These are phyloP conservation scores for Vitis hybrid DNA, from an alignment of 177 flowering plant genomes.

Conservation along the genomic window DNA sequence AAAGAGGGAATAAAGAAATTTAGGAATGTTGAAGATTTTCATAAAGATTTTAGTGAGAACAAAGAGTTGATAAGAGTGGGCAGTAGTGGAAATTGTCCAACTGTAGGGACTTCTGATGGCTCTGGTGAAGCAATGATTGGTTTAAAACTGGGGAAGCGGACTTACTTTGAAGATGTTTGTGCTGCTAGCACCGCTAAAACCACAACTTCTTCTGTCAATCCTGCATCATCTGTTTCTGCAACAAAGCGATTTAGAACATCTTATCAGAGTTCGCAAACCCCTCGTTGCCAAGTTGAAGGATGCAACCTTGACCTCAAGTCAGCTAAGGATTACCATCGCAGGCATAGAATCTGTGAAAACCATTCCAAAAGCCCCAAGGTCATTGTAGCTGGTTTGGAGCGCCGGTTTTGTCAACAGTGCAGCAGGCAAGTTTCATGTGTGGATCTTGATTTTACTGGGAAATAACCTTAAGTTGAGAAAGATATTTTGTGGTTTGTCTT, in stretches of 20 bases:
- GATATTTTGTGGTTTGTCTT: too few species aligned
- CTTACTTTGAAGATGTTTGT: constrained; percentile 70
- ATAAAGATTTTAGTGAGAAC: constrained; percentile 27
- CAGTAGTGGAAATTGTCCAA: constrained; percentile 36
- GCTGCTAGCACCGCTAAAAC: constrained; percentile 31
- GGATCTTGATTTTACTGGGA: too few species aligned
- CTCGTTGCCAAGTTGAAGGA: constrained; percentile 86
- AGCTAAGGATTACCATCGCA: constrained; percentile 84
- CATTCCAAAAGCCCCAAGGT: constrained; percentile 83
- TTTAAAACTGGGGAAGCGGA: constrained; percentile 76
- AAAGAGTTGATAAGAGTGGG: constrained; percentile 32
- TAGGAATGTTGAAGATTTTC: constrained; percentile 25
- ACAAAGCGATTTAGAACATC: constrained; percentile 54
- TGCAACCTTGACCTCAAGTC: constrained; percentile 76
- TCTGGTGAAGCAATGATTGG: constrained; percentile 67
- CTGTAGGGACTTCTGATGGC: constrained; percentile 46
- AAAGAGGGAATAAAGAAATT: constrained; percentile 37
- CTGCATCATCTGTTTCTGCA: constrained; percentile 27
- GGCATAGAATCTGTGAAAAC: constrained; percentile 77
- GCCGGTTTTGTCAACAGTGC: constrained; percentile 94
- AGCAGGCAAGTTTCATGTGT: constrained; percentile 59
- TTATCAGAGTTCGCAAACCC: constrained; percentile 33
- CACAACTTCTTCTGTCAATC: constrained; percentile 33
- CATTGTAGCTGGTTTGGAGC: constrained; percentile 63
- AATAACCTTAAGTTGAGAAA: too few species aligned